phyloP scores from a whole-genome alignment of 768 basidiomycete genomes.

The Rhizopogon salebrosus region DNA sequence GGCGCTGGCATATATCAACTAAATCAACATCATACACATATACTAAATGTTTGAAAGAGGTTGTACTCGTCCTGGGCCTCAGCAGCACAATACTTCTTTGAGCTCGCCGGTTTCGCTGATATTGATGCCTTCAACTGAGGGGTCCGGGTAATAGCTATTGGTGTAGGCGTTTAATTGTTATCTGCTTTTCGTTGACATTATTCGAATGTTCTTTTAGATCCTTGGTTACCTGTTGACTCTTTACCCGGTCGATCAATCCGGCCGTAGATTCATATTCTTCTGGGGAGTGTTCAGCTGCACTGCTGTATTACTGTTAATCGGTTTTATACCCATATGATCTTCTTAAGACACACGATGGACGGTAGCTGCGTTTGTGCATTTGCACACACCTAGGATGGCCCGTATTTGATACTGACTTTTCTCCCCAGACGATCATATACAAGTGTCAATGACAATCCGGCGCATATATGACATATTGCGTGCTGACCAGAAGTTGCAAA shows the following conservation, averaged over 20 bases:
- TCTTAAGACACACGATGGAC: constrained; percentile 16
- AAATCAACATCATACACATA: not conserved
- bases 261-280: constrained; percentile 22
- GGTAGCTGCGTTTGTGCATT: constrained; percentile 18
- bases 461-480: too few species aligned
- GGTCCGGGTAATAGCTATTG: constrained; percentile 22
- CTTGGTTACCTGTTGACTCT: constrained; percentile 22
- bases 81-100: constrained; percentile 32
- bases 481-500: too few species aligned
- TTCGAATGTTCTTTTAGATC: constrained; percentile 8
- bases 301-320: constrained; percentile 18
- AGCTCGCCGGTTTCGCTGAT: constrained; percentile 27
- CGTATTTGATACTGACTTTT: not conserved
- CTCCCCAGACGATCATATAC: constrained; percentile 22
- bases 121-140: constrained; percentile 28
- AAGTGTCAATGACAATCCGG: too few species aligned
- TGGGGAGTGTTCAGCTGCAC: constrained; percentile 23
- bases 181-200: not conserved
- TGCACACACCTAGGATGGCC: not conserved
- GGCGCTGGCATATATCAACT: constrained; percentile 11
- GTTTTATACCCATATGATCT: constrained; percentile 21
- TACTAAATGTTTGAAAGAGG: constrained; percentile 10
- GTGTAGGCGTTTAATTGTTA: constrained; percentile 9
- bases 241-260: constrained; percentile 18
- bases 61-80: constrained; percentile 22